Conservation (phyloP, 257 asterid species). For the Rauvolfia tetraphylla region DNA sequence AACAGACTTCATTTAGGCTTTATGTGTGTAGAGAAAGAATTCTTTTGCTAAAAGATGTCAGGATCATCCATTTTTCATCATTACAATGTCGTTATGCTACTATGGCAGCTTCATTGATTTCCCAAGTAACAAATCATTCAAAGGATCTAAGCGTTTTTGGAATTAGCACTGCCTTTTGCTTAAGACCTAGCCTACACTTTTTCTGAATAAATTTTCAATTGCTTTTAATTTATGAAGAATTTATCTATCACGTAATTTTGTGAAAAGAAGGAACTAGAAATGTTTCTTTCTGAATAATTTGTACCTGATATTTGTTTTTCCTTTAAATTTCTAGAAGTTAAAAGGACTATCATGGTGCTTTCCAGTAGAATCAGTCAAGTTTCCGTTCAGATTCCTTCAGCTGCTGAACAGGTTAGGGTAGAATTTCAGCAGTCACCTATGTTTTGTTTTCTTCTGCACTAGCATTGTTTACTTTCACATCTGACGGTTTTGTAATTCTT, state of each 20-base stretch:
- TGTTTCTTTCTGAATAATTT: neutral
- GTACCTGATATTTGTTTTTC: neutral
- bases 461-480: neutral
- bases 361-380: neutral
- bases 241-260: neutral
- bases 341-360: slow-evolving; percentile 12
- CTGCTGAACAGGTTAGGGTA: slow-evolving; percentile 3
- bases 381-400: slow-evolving; percentile 1
- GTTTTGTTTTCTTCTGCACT: slow-evolving; percentile 11
- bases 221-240: neutral
- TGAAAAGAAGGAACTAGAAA: neutral
- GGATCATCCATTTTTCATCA: neutral
- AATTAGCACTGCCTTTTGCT: neutral
- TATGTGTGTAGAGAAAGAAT: neutral
- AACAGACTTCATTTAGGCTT: neutral
- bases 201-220: neutral
- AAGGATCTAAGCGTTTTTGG: neutral
- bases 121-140: neutral
- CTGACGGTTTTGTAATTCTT: slow-evolving; percentile 1
- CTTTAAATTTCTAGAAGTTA: neutral
- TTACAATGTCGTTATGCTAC: neutral
- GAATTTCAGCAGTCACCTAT: neutral
- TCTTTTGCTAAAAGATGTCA: neutral
- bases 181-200: neutral
- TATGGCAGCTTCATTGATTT: neutral